Base-by-base conservation (phyloP, 495 filamentous ascomycete species). In the Daldinia loculata region DNA sequence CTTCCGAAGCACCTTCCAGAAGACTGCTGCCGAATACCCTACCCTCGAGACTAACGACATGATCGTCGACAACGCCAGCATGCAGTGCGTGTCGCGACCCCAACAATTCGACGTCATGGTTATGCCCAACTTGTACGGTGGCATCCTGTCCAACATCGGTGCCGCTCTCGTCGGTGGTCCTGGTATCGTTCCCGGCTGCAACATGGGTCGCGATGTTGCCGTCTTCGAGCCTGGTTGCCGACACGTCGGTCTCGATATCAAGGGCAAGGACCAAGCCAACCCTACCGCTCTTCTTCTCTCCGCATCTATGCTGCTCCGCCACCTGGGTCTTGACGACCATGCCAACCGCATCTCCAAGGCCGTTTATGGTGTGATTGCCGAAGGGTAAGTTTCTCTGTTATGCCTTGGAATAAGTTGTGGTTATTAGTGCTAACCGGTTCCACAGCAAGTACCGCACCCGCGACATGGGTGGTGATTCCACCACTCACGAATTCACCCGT, bases 91-190 rank as follows among this genome's bases (percentile, higher is more conserved):
- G 62, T 94, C 92, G 58, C 85, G 87, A 60, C 95, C 95, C 66
- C 95, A 99, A 85, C 95, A 99, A 83, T 98, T 98, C 77, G 96
- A 98, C 80, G 95, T 99, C 71, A 92, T 99, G 92, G 95, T 99
- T 79, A 99, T 99, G 95, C 95, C 95, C 64, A 99, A 99, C 84
- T 84, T 99, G 77, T 99, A 99, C 85, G 95, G 95, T 80, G 96
- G 96, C 72, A 99, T 99, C 76, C 85, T 99, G 65, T 98, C 96
- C 81, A 99, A 99, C 87, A 95, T 99, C 74, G 96, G 93, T 75
- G 95, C 95, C 76, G 95, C 95, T 64, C 91, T 99, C n/a, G 95
- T 99, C 75, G 95, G 95, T 79, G 95, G 95, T 48, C 95, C 95
- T 27, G 95, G 95, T 83, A 91, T 99, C 61, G 95, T 99, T 56